A percentile compares a stretch with the other conserved stretches of the same genome.
Evolutionary conservation across 2,329 filamentous ascomycete species (phyloP).

Genomic region (Phoma herbarum): DNA sequence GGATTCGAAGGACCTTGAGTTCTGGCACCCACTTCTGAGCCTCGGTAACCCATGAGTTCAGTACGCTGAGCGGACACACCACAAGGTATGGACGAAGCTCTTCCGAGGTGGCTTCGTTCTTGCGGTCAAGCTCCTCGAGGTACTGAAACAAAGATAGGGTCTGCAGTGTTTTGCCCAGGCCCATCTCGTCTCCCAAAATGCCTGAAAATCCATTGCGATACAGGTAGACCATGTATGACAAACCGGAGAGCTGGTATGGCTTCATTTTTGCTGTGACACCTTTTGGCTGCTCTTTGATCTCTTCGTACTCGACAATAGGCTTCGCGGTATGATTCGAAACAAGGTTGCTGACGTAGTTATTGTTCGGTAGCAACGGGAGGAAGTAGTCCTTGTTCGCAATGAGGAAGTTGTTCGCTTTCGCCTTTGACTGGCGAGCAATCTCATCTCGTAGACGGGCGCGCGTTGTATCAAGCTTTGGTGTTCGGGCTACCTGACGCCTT

Average conservation of each 20-base stretch:
- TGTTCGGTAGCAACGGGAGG: constrained; percentile 56
- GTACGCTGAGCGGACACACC: constrained; percentile 92
- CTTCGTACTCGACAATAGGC: constrained; percentile 52
- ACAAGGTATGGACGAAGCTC: constrained; percentile 93
- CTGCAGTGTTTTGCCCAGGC: constrained; percentile 98
- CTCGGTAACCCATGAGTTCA: constrained; percentile 97
- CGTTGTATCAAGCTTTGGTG: constrained; percentile 49
- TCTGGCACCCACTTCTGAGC: constrained; percentile 97
- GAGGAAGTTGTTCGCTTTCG: constrained; percentile 57
- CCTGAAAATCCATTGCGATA: constrained; percentile 99
- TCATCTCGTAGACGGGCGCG: constrained; percentile 53
- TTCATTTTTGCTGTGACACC: constrained; percentile 71
- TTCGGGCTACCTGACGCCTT: constrained; percentile 21
- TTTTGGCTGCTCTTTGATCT: constrained; percentile 55
- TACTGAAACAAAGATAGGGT: constrained; percentile 97
- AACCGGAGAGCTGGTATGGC: constrained; percentile 95
- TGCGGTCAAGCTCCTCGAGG: constrained; percentile 88
- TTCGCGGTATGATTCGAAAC: constrained; percentile 28
- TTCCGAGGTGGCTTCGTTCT: constrained; percentile 46
- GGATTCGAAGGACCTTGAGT: constrained; percentile 88
- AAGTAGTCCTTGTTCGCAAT: constrained; percentile 57
- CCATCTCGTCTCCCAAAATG: constrained; percentile 98
- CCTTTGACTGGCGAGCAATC: constrained; percentile 54
- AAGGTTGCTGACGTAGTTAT: constrained; percentile 56
- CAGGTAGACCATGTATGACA: constrained; percentile 98